Evolutionary conservation across 2,329 filamentous ascomycete genomes (phyloP).

Genomic region (Colletotrichum sp.): DNA sequence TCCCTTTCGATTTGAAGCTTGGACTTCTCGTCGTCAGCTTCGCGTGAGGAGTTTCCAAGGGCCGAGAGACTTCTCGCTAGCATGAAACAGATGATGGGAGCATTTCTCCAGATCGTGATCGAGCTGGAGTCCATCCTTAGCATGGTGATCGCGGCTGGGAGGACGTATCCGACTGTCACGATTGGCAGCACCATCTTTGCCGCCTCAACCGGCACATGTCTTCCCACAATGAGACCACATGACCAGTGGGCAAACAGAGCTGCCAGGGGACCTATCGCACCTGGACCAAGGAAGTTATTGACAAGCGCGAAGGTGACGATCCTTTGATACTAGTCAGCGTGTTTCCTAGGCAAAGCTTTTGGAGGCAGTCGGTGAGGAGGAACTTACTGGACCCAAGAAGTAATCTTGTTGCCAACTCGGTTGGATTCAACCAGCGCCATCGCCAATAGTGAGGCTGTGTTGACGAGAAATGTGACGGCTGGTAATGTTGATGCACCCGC

Average conservation of each 20-base stretch:
- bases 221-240: neutral
- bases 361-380: rapidly evolving
- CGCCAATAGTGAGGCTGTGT: neutral
- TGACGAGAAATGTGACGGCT: neutral
- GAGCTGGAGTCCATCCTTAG: rapidly evolving
- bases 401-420: neutral
- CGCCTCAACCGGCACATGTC: neutral
- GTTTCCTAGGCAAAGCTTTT: rapidly evolving
- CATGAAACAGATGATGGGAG: neutral
- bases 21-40: neutral
- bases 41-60: neutral
- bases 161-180: neutral
- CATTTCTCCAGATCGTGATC: neutral
- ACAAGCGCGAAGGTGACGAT: neutral
- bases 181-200: neutral
- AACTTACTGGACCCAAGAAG: neutral
- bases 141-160: rapidly evolving
- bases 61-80: rapidly evolving
- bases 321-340: neutral
- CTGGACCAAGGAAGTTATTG: neutral
- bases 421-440: neutral
- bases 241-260: neutral
- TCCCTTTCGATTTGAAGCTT: neutral
- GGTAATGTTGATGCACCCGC: neutral
- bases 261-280: rapidly evolving